Conservation (phyloP, 2,329 filamentous ascomycete genomes). For the Neocatenulostroma microsporum region DNA sequence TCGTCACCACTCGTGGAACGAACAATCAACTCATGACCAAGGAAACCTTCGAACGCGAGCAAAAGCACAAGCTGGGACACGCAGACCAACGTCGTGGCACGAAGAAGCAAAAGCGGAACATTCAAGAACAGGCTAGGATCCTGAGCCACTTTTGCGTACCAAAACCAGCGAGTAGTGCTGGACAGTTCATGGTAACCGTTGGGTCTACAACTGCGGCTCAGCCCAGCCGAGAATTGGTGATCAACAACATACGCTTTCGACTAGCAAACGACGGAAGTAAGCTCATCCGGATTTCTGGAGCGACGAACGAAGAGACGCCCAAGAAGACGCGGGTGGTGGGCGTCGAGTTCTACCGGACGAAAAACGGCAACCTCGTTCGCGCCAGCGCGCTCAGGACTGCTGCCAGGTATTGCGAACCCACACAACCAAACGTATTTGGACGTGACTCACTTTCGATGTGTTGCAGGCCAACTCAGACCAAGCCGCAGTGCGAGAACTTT, state of each 20-base stretch:
- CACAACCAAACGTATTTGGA: neutral
- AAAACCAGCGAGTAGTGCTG: constrained; percentile 4
- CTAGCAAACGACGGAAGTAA: constrained; percentile 58
- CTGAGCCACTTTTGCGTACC: constrained; percentile 7
- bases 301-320: constrained; percentile 50
- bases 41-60: constrained; percentile 66
- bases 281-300: constrained; percentile 13
- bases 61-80: constrained; percentile 58
- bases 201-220: constrained; percentile 31
- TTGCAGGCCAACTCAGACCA: constrained; percentile 11
- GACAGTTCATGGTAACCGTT: constrained; percentile 61
- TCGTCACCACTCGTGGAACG: constrained; percentile 63
- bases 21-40: constrained; percentile 79
- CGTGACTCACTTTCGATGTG: neutral
- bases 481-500: constrained; percentile 27
- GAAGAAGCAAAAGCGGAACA: constrained; percentile 37
- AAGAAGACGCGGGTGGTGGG: constrained; percentile 66
- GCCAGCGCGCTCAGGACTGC: constrained; percentile 11
- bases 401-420: constrained; percentile 16
- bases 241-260: constrained; percentile 66
- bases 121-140: constrained; percentile 13
- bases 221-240: constrained; percentile 50
- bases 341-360: constrained; percentile 76
- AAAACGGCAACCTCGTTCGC: constrained; percentile 78
- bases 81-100: constrained; percentile 61